Evolutionary conservation across 768 basidiomycete genomes (phyloP), one percentile per base, ranked within the genome.

Genomic region (Boletellus ananas): DNA sequence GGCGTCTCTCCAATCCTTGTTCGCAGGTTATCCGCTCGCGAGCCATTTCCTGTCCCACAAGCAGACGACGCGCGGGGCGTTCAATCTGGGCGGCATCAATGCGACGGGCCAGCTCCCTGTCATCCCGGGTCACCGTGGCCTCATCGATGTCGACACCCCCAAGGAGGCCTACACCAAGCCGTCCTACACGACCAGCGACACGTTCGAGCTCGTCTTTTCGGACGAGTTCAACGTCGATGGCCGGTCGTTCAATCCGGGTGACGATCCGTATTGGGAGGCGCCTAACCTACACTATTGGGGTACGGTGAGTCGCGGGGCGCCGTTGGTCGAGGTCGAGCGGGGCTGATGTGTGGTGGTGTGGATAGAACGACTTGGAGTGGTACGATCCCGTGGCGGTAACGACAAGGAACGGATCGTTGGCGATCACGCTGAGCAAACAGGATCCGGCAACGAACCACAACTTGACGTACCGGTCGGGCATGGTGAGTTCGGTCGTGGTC

Each of bases 161-260:
- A 17, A 68, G 52, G 70, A 75, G 16, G 65, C 66, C 20, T 68
- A 74, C 69, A 73, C 63, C 41, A 72, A 68, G 45, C 56, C 62
- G 37, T 65, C 70, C 0, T 82, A 75, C 60, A 69, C 51, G 58
- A 58, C 66, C 1, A 8, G 67, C 14, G 65, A 69, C 29, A 70
- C 72, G 4, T 36, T 69, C 60, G 66, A 74, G 70, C 71, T 87
- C 46, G 81, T 90, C 16, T 93, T 90, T 67, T 84, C 81, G 1
- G 90, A 93, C 62, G 90, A 92, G 71, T 93, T 93, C 65, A 80
- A 91, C 51, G 64, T 62, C 20, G 85, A 87, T 3, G 89, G 87
- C 0, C 72, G 87, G 11, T 73, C 80, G 7, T 88, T 88, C 62
- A 84, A 81, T 66, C 76, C 82, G 3, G 88, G 81, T 2, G 81